Evolutionary conservation across 2,329 filamentous ascomycete species (phyloP).

Genomic region (Diaporthe citriasiana): DNA sequence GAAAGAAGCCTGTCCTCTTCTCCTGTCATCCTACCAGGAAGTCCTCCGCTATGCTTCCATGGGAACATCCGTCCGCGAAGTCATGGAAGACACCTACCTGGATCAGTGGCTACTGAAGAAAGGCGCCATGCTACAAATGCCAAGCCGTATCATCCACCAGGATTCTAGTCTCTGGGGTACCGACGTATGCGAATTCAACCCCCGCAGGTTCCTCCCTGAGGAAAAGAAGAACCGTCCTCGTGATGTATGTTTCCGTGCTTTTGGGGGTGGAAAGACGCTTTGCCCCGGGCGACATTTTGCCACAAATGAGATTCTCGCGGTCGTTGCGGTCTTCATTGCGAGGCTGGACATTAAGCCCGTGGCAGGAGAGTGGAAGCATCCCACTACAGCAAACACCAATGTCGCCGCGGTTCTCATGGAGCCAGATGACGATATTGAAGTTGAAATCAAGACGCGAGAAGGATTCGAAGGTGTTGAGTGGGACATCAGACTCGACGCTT

Average conservation of each 20-base stretch:
- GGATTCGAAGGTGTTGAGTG: slow-evolving; percentile 32
- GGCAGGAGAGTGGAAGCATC: slow-evolving; percentile 45
- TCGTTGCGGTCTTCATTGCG: slow-evolving; percentile 47
- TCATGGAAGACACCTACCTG: slow-evolving; percentile 50
- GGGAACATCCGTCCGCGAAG: slow-evolving; percentile 52
- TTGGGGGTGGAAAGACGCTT: slow-evolving; percentile 49
- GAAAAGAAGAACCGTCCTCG: slow-evolving; percentile 45
- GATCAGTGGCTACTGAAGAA: slow-evolving; percentile 48
- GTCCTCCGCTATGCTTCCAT: slow-evolving; percentile 55
- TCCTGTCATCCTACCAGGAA: slow-evolving; percentile 59
- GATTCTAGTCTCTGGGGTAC: slow-evolving; percentile 45
- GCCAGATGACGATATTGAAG: slow-evolving; percentile 32
- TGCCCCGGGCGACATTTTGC: slow-evolving; percentile 50
- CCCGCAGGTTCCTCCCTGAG: slow-evolving; percentile 46
- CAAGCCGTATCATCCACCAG: slow-evolving; percentile 48
- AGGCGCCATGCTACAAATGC: slow-evolving; percentile 49
- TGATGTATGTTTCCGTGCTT: slow-evolving; percentile 47
- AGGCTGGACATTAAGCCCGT: slow-evolving; percentile 48
- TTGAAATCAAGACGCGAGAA: slow-evolving; percentile 23
- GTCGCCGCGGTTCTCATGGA: slow-evolving; percentile 47
- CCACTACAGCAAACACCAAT: slow-evolving; percentile 48
- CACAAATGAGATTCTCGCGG: slow-evolving; percentile 47
- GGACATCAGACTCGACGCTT: slow-evolving; percentile 24
- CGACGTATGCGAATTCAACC: slow-evolving; percentile 38
- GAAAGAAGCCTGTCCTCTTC: slow-evolving; percentile 54